Evolutionary conservation across 208 protist species (phyloP).

Genomic region (Sergeia podlipaevii): DNA sequence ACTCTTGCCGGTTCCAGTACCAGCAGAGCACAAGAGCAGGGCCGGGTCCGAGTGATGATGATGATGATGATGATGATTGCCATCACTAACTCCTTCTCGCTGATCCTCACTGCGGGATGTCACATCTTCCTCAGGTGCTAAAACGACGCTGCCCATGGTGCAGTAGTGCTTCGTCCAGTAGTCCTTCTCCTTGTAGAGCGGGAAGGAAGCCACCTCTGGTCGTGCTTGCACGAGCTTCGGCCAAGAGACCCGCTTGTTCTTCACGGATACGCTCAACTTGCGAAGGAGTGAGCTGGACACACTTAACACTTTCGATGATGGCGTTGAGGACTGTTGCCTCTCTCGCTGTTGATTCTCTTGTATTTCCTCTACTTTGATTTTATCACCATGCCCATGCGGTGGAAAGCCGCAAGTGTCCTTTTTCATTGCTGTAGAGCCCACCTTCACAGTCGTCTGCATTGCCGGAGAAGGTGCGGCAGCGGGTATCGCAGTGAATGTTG

Average conservation of each 20-base stretch:
- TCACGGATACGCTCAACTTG: neutral
- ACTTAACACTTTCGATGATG: no score
- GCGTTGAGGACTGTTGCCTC: no score
- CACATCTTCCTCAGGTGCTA: neutral
- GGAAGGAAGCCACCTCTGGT: constrained; percentile 19
- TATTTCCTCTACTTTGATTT: no score
- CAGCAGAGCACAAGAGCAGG: constrained; percentile 48
- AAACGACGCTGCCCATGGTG: constrained; percentile 14
- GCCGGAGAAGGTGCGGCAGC: no score
- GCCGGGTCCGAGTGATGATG: neutral
- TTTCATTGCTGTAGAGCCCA: no score
- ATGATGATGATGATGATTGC: neutral
- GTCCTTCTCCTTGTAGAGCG: constrained; percentile 24
- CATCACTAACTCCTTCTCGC: no score
- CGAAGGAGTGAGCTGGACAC: constrained; percentile 1
- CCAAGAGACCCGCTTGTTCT: constrained; percentile 1
- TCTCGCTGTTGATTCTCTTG: no score
- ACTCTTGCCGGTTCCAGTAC: constrained; percentile 74
- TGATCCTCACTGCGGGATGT: neutral
- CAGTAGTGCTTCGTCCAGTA: constrained; percentile 22
- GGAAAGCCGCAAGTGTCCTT: no score
- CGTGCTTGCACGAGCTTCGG: constrained; percentile 5
- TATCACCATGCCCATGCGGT: no score
- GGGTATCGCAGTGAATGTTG: no score
- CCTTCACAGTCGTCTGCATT: no score